phyloP scores from a whole-genome alignment of 495 filamentous ascomycete genomes.

The Tuber aestivum region DNA sequence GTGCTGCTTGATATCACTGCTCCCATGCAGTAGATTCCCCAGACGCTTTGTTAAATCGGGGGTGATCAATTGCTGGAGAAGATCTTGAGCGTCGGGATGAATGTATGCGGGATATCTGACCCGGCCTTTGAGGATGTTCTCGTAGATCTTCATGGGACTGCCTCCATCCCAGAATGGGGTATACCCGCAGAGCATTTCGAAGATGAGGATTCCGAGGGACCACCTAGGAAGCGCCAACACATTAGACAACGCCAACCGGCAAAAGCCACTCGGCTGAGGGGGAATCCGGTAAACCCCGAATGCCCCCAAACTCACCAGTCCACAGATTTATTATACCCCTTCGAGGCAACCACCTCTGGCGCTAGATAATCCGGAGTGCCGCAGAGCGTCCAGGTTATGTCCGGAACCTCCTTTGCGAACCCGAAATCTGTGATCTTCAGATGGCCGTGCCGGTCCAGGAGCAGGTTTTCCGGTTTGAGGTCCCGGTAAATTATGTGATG shows the following conservation, averaged over 20 bases:
- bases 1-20: conserved; percentile 88
- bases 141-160: conserved; percentile 97
- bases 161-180: conserved; percentile 98
- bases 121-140: conserved; percentile 89
- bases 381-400: conserved; percentile 98
- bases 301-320: conserved; percentile 68
- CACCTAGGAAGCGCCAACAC: conserved; percentile 58
- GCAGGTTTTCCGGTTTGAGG: conserved; percentile 90
- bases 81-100: conserved; percentile 84
- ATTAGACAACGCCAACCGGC: conserved; percentile 11
- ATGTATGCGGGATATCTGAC: conserved; percentile 96
- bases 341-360: conserved; percentile 91
- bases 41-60: conserved; percentile 89
- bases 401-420: conserved; percentile 94
- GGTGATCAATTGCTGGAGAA: conserved; percentile 88
- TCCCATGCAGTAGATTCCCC: conserved; percentile 88
- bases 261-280: conserved; percentile 9
- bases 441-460: conserved; percentile 93
- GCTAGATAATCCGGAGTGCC: conserved; percentile 98
- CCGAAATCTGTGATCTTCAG: conserved; percentile 99
- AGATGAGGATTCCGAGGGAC: conserved; percentile 96
- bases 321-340: conserved; percentile 98
- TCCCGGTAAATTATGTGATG: conserved; percentile 97
- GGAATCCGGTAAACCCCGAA: conserved; percentile 4
- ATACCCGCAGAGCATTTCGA: conserved; percentile 98